phyloP scores from a whole-genome alignment of 2,329 filamentous ascomycete species.

The Sclerotiophoma versabilis region DNA sequence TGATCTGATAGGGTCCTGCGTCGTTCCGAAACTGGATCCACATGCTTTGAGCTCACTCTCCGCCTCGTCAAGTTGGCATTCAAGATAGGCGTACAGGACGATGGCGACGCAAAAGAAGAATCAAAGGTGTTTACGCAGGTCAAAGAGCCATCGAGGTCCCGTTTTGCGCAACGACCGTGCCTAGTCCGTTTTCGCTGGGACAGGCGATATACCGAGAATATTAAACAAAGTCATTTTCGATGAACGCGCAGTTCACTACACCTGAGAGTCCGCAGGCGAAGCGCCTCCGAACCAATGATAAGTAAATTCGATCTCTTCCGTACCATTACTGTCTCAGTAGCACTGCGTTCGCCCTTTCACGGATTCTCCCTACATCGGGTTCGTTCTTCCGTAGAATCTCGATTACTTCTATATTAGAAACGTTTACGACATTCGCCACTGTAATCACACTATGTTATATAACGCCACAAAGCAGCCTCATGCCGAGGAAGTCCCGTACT shows the following conservation, averaged over 20 bases:
- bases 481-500: neutral
- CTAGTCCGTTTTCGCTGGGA: neutral
- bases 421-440: neutral
- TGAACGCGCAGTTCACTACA: neutral
- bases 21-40: neutral
- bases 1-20: neutral
- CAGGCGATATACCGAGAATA: neutral
- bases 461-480: constrained; percentile 1
- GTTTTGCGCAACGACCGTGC: neutral
- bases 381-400: too few species aligned
- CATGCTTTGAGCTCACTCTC: neutral
- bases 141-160: neutral
- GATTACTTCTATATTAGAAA: too few species aligned
- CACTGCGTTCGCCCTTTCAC: too few species aligned
- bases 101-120: neutral
- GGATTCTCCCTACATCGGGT: too few species aligned
- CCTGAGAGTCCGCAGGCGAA: neutral
- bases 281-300: neutral
- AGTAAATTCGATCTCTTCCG: neutral
- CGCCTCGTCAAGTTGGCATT: neutral
- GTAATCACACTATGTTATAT: neutral
- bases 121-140: neutral
- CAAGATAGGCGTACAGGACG: neutral
- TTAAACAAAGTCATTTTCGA: neutral
- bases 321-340: neutral